Percentiles rank a stretch among this genome's conserved stretches.
Evolutionary conservation across 1,139 yeast species (phyloP).

Genomic region (Wickerhamomyces sp.): DNA sequence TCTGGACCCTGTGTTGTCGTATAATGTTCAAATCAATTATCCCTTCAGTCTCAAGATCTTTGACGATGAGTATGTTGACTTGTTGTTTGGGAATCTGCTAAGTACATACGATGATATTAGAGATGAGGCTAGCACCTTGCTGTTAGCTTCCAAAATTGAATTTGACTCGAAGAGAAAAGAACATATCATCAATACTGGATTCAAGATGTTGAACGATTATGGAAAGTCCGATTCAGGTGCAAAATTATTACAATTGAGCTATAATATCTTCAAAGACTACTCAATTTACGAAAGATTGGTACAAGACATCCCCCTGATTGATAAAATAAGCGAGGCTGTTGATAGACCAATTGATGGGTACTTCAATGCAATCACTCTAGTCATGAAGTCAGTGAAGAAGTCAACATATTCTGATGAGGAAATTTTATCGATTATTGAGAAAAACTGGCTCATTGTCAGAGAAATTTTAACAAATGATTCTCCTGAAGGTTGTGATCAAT

Average conservation of each 20-base stretch:
- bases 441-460: slow-evolving; percentile 51
- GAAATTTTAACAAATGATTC: slow-evolving; percentile 62
- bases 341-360: slow-evolving; percentile 60
- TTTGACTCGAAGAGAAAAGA: slow-evolving; percentile 23
- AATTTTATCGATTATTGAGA: slow-evolving; percentile 16
- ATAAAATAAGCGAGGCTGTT: slow-evolving; percentile 35
- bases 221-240: slow-evolving; percentile 84
- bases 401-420: not conserved
- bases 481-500: slow-evolving; percentile 47
- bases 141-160: slow-evolving; percentile 39
- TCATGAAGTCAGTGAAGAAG: slow-evolving; percentile 32
- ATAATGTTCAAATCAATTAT: slow-evolving; percentile 36
- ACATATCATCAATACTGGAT: slow-evolving; percentile 33
- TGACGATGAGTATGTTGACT: slow-evolving; percentile 33
- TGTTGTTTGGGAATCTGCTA: slow-evolving; percentile 55
- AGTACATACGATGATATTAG: slow-evolving; percentile 79
- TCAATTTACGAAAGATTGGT: slow-evolving; percentile 29
- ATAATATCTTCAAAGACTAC: slow-evolving; percentile 24
- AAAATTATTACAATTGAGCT: slow-evolving; percentile 48
- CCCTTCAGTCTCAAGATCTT: slow-evolving; percentile 46
- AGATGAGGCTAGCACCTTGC: slow-evolving; percentile 41
- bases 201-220: slow-evolving; percentile 52
- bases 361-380: slow-evolving; percentile 49
- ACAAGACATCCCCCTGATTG: slow-evolving; percentile 29
- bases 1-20: slow-evolving; percentile 33